These are phyloP conservation scores for Hysterium pulicare DNA, from an alignment of 2,329 filamentous ascomycete species.

Conservation along the genomic window DNA sequence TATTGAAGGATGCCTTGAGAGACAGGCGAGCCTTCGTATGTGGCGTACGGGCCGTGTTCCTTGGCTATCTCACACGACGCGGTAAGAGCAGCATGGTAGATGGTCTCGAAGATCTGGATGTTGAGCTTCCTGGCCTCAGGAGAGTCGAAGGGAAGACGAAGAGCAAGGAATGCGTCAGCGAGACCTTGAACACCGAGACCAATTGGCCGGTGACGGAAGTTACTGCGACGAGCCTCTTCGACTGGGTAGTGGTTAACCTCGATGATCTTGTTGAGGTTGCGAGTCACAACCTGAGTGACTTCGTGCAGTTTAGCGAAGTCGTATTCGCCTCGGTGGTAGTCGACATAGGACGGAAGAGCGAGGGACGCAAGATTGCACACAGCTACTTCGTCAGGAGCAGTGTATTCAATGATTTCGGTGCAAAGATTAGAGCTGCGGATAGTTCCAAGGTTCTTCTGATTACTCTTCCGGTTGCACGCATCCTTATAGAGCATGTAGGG, in stretches of 20 bases:
- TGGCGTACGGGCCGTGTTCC: slow-evolving; percentile 78
- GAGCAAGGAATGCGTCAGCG: slow-evolving; percentile 94
- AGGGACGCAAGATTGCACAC: slow-evolving; percentile 97
- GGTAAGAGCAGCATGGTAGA: slow-evolving; percentile 93
- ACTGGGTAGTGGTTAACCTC: slow-evolving; percentile 99
- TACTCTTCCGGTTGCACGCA: slow-evolving; percentile 96
- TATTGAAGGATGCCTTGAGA: slow-evolving; percentile 96
- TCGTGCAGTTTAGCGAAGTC: slow-evolving; percentile 98
- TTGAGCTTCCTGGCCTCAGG: slow-evolving; percentile 91
- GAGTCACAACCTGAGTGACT: slow-evolving; percentile 85
- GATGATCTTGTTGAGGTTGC: slow-evolving; percentile 97
- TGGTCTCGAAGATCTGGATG: slow-evolving; percentile 98
- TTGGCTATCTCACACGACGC: slow-evolving; percentile 84
- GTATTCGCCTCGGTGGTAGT: slow-evolving; percentile 78
- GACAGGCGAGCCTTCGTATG: slow-evolving; percentile 88
- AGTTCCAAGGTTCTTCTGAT: slow-evolving; percentile 99
- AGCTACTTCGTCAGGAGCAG: slow-evolving; percentile 92
- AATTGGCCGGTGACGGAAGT: slow-evolving; percentile 94
- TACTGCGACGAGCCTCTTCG: slow-evolving; percentile 86
- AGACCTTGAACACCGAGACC: slow-evolving; percentile 97
- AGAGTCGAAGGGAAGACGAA: slow-evolving; percentile 96
- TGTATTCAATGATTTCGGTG: slow-evolving; percentile 98
- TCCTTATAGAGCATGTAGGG: slow-evolving; percentile 99
- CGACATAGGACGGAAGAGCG: slow-evolving; percentile 85
- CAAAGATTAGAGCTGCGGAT: slow-evolving; percentile 98